phyloP scores from a whole-genome alignment of 1,284 basidiomycete genomes.

The Cerioporus squamosus region DNA sequence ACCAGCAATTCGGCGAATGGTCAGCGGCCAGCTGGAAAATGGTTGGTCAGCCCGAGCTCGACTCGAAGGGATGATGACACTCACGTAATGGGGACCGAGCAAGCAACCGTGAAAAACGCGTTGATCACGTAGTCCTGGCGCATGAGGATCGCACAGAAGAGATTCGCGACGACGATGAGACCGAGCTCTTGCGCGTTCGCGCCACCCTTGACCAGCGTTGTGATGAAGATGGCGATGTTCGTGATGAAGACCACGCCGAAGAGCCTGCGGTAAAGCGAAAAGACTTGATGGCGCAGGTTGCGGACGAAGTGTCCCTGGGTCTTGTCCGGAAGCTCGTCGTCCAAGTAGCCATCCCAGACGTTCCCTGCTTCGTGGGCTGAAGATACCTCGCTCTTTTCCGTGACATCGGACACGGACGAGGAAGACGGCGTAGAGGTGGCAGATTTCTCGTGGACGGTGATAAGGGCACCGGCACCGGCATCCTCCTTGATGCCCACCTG shows the following conservation, averaged over 20 bases:
- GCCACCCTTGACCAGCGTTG: constrained; percentile 42
- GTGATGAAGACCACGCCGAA: constrained; percentile 60
- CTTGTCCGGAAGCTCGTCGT: constrained; percentile 56
- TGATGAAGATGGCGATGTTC: constrained; percentile 58
- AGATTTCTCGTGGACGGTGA: constrained; percentile 14
- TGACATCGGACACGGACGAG: constrained; percentile 12
- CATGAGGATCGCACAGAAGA: constrained; percentile 62
- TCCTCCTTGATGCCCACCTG: constrained; percentile 19
- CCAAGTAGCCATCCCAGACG: constrained; percentile 55
- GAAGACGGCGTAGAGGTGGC: constrained; percentile 6
- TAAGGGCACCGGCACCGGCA: not conserved
- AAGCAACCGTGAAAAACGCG: constrained; percentile 55
- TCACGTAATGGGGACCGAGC: constrained; percentile 52
- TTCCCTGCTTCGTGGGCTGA: constrained; percentile 31
- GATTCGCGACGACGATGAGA: constrained; percentile 53
- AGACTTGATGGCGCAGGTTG: constrained; percentile 57
- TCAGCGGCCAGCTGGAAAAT: constrained; percentile 54
- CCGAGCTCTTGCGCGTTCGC: constrained; percentile 51
- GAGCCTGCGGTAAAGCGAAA: constrained; percentile 59
- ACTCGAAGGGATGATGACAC: constrained; percentile 15
- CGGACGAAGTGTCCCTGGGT: constrained; percentile 48
- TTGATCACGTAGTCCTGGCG: constrained; percentile 66
- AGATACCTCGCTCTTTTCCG: constrained; percentile 17
- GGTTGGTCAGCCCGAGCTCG: constrained; percentile 4
- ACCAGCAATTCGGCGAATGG: constrained; percentile 54